Base-by-base conservation (phyloP, 495 filamentous ascomycete genomes). In the Aspergillus indologenus region DNA sequence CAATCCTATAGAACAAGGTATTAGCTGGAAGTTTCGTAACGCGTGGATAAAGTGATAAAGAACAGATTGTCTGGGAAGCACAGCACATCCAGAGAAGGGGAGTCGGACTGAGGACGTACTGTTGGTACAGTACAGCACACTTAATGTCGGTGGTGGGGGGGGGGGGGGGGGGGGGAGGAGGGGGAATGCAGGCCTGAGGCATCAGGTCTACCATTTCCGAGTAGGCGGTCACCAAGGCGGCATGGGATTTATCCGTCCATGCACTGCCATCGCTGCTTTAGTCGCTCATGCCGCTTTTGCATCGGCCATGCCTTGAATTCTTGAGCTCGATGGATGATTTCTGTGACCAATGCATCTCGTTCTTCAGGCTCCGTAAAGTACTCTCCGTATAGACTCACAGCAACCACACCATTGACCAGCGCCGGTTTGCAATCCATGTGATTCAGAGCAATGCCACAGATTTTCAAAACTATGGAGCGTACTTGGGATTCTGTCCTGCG, bases 391-490 rank as follows among this genome's bases (percentile, higher is more conserved):
- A 69, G 42, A 1, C 49, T 66, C 15, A 66, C 65, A 0, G 64
- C 57, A 59, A 71, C 66, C 0, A 71, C 64, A 1, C 66, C 68
- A 61, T 69, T 69, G 21, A 71, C 61, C 17, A 71, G 18, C 2
- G 64, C 64, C 45, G 68, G 66, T 22, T 62, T 61, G 17, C 58
- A 52, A 22, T 53, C 48, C 11, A 47, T 46, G 48, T 67, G 62
- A 14, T 51, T 31, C 12, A 69, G 12, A 0, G 60, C 64, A 18
- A 71, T 69, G 17, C 68, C 68, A 45, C 66, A 71, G 14, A 67
- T 52, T 8, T 61, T 56, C 0, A 71, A 56, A 1, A 71, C 68
- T 5, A 65, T 66, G 0, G 61, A 60, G n/a, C 66, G 64, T 3
- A 71, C 66, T 44, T 61, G 64, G 2, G 66, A 54, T 46, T 71